phyloP scores from a whole-genome alignment of 495 filamentous ascomycete species.

The Talaromyces wortmannii region DNA sequence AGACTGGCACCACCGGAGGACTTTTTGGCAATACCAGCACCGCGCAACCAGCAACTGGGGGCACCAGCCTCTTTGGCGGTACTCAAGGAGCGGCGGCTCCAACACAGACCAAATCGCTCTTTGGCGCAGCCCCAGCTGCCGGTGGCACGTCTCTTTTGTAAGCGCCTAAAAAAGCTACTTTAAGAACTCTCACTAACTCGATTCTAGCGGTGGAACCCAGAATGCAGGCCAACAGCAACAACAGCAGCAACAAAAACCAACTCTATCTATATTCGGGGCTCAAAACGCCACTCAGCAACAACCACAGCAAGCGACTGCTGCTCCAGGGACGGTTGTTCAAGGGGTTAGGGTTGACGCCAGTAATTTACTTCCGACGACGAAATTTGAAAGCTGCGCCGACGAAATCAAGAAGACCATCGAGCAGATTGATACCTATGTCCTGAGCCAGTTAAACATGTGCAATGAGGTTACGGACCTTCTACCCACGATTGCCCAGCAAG shows the following conservation, averaged over 20 bases:
- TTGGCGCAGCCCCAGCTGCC: slow-evolving; percentile 21
- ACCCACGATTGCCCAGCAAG: slow-evolving; percentile 56
- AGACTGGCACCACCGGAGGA: slow-evolving; percentile 25
- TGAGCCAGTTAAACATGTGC: slow-evolving; percentile 56
- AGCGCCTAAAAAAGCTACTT: slow-evolving; percentile 13
- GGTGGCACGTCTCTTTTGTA: slow-evolving; percentile 43
- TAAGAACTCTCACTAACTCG: slow-evolving; percentile 5
- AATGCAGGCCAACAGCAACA: slow-evolving; percentile 22
- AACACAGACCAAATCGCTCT: slow-evolving; percentile 29
- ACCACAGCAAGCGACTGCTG: slow-evolving; percentile 37
- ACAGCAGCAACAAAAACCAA: slow-evolving; percentile 31
- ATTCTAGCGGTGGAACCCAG: slow-evolving; percentile 18
- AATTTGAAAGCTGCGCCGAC: slow-evolving; percentile 82
- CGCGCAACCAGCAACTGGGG: slow-evolving; percentile 11
- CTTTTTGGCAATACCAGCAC: slow-evolving; percentile 21
- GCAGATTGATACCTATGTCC: slow-evolving; percentile 64
- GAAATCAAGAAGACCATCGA: slow-evolving; percentile 73
- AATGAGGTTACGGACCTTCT: slow-evolving; percentile 36
- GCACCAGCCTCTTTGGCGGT: slow-evolving; percentile 18
- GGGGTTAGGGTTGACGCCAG: slow-evolving; percentile 72
- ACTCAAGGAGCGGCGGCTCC: slow-evolving; percentile 27
- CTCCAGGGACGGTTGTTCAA: slow-evolving; percentile 38
- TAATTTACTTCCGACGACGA: slow-evolving; percentile 75
- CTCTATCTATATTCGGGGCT: slow-evolving; percentile 32
- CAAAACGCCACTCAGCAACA: slow-evolving; percentile 29